These are phyloP conservation scores for Trypanosoma vivax DNA, from an alignment of 208 protist genomes.

Conservation along the genomic window DNA sequence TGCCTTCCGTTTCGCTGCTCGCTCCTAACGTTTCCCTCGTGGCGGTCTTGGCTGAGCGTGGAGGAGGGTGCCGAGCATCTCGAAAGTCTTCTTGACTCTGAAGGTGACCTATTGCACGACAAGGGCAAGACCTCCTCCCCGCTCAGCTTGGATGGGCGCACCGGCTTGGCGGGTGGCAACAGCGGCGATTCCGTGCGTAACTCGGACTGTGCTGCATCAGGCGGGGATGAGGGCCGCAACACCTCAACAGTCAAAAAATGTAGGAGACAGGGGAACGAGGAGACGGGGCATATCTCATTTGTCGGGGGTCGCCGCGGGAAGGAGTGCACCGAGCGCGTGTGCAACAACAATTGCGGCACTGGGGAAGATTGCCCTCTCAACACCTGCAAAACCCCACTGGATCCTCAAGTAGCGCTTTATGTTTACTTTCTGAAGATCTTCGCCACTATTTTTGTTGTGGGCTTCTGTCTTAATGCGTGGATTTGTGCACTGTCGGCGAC, in stretches of 20 bases:
- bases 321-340: no score
- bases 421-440: slow-evolving; percentile 73
- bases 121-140: slow-evolving; percentile 16
- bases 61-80: slow-evolving; percentile 61
- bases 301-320: no score
- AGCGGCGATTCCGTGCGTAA: no score
- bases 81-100: slow-evolving; percentile 19
- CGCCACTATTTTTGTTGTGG: slow-evolving; percentile 49
- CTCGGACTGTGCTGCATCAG: no score
- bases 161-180: no score
- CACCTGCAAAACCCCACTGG: slow-evolving; percentile 48
- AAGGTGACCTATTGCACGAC: not conserved
- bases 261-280: no score
- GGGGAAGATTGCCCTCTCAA: no score
- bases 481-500: slow-evolving; percentile 50
- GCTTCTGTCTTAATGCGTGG: slow-evolving; percentile 54
- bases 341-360: no score
- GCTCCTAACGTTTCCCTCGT: slow-evolving; percentile 40
- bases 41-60: slow-evolving; percentile 47
- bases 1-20: slow-evolving; percentile 48
- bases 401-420: slow-evolving; percentile 79
- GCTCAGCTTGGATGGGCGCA: no score
- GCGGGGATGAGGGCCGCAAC: no score
- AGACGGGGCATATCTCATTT: no score
- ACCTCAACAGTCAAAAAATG: no score